Evolutionary conservation across 768 basidiomycete species (phyloP).

Genomic region (Exsudoporus frostii): DNA sequence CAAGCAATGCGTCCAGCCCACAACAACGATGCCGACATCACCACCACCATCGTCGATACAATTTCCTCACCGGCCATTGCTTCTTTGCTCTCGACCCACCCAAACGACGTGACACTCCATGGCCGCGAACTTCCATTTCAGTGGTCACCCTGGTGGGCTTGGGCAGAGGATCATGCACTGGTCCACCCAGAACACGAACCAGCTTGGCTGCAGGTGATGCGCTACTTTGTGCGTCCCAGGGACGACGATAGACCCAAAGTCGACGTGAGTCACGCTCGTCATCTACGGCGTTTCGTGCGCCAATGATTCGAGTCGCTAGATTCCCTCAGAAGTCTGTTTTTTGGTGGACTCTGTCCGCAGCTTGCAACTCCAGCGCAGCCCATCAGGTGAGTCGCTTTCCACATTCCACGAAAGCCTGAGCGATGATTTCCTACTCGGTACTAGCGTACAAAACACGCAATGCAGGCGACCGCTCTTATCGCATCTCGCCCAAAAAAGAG

Average conservation of each 20-base stretch:
- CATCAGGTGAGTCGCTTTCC: conserved; percentile 10
- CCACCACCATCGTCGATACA: conserved; percentile 12
- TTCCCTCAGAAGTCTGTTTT: conserved; percentile 21
- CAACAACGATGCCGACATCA: not conserved
- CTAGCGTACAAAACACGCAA: conserved; percentile 7
- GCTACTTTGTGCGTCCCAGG: conserved; percentile 17
- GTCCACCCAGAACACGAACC: conserved; percentile 16
- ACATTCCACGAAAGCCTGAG: not conserved
- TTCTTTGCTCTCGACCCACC: conserved; percentile 43
- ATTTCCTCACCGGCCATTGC: conserved; percentile 24
- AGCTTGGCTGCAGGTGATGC: conserved; percentile 26
- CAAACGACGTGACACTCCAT: conserved; percentile 40
- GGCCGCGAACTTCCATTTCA: conserved; percentile 18
- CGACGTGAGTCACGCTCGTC: conserved; percentile 15
- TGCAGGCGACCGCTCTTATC: conserved; percentile 25
- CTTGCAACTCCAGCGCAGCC: conserved; percentile 26
- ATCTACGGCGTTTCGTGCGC: not conserved
- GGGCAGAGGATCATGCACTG: conserved; percentile 21
- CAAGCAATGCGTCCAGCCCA: not conserved
- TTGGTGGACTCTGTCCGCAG: conserved; percentile 23
- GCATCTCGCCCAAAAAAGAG: conserved; percentile 75
- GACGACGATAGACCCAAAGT: conserved; percentile 1
- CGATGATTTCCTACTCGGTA: not conserved
- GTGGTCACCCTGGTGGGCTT: conserved; percentile 39
- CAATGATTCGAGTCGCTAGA: conserved; percentile 9